A percentile compares a stretch with the other conserved stretches of the same genome.
These are phyloP conservation scores for Pleurostoma richardsiae DNA, from an alignment of 2,329 filamentous ascomycete species.

Conservation along the genomic window DNA sequence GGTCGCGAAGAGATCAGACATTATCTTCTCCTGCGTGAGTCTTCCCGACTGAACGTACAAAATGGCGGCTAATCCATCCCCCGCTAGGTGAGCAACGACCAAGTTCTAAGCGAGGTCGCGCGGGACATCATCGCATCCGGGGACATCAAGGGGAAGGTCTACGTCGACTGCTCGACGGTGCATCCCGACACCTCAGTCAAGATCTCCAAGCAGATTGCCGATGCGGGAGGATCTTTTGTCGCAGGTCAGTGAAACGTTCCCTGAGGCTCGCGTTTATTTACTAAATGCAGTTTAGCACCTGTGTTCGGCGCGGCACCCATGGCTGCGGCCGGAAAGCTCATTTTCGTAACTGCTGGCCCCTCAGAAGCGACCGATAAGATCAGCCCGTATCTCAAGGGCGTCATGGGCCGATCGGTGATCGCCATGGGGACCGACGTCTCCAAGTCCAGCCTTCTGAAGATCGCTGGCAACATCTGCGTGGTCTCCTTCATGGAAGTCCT, in stretches of 20 bases:
- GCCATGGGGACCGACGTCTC: slow-evolving; percentile 34
- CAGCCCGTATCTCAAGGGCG: slow-evolving; percentile 31
- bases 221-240: slow-evolving; percentile 28
- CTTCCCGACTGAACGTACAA: not conserved
- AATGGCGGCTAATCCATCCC: not conserved
- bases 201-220: slow-evolving; percentile 19
- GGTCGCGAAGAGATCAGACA: slow-evolving; percentile 22
- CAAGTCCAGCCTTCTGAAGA: slow-evolving; percentile 41
- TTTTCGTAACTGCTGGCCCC: slow-evolving; percentile 41
- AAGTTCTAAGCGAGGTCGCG: slow-evolving; percentile 1
- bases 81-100: not conserved
- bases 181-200: slow-evolving; percentile 34
- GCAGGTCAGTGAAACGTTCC: slow-evolving; percentile 13
- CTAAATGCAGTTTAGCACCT: slow-evolving; percentile 17
- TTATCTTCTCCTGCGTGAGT: slow-evolving; percentile 21
- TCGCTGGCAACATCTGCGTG: slow-evolving; percentile 22
- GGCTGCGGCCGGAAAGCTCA: slow-evolving; percentile 36
- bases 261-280: no score
- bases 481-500: slow-evolving; percentile 35
- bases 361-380: slow-evolving; percentile 24
- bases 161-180: slow-evolving; percentile 46
- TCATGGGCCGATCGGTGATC: slow-evolving; percentile 36
- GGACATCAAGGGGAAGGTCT: slow-evolving; percentile 27
- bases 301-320: slow-evolving; percentile 47
- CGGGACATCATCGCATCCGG: not conserved